phyloP scores from a whole-genome alignment of 23 red algal genomes.

The Cyanidiococcus yangmingshanensis region DNA sequence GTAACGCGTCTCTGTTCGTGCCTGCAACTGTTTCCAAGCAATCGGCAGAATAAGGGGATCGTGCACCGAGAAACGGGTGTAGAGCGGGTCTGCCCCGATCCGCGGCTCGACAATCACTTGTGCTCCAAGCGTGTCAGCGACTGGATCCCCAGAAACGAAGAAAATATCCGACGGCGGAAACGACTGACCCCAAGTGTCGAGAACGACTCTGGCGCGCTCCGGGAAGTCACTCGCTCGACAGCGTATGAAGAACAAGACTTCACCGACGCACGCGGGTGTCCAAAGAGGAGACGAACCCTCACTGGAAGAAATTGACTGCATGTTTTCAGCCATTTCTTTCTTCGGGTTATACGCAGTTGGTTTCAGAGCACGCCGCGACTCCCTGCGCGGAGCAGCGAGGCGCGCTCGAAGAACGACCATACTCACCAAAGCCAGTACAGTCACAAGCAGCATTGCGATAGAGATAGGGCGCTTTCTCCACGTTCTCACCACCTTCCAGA shows the following conservation, averaged over 20 bases:
- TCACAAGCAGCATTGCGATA: no score
- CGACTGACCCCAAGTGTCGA: background rate
- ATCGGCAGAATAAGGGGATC: background rate
- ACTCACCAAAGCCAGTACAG: no score
- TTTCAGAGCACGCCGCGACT: no score
- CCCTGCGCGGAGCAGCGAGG: no score
- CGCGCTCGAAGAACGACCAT: no score
- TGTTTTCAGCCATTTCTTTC: no score
- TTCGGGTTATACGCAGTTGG: no score
- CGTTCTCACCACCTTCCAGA: no score
- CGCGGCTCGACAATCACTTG: constrained; percentile 11
- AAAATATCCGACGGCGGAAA: background rate
- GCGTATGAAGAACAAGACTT: constrained; percentile 2
- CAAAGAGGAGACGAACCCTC: background rate
- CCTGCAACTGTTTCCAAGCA: background rate
- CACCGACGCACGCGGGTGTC: background rate
- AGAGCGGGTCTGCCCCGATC: constrained; percentile 13
- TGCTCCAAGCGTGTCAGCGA: background rate
- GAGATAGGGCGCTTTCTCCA: no score
- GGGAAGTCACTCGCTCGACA: background rate
- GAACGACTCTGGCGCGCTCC: background rate
- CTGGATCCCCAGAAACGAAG: background rate
- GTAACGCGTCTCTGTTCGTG: background rate
- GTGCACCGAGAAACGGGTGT: background rate
- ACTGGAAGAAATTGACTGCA: no score